These are phyloP conservation scores for Candida golubevii DNA, from an alignment of 805 yeast species.

Conservation along the genomic window DNA sequence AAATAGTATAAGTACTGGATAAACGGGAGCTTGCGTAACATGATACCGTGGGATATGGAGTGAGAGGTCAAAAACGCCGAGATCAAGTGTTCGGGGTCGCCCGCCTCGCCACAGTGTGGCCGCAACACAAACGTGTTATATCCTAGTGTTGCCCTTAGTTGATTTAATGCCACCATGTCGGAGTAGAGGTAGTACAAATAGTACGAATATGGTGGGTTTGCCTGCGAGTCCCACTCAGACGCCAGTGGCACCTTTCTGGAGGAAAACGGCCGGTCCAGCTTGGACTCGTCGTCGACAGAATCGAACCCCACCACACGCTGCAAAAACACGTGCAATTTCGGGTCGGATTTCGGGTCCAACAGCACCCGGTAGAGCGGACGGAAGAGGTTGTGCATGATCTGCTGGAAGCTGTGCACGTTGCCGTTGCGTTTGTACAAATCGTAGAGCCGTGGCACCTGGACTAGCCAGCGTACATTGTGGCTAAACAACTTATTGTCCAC, in stretches of 20 bases:
- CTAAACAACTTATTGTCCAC: slow-evolving; percentile 87
- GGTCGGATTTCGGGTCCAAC: slow-evolving; percentile 76
- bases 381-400: slow-evolving; percentile 73
- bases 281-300: slow-evolving; percentile 97
- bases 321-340: slow-evolving; percentile 83
- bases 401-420: slow-evolving; percentile 66
- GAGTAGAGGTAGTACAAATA: slow-evolving; percentile 86
- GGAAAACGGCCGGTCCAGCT: slow-evolving; percentile 77
- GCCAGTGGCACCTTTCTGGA: slow-evolving; percentile 80
- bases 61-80: slow-evolving; percentile 86
- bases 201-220: slow-evolving; percentile 97
- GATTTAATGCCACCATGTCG: slow-evolving; percentile 79
- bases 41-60: slow-evolving; percentile 92
- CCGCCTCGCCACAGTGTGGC: slow-evolving; percentile 99
- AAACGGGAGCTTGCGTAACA: slow-evolving; percentile 89
- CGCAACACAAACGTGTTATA: slow-evolving; percentile 89
- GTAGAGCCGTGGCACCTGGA: slow-evolving; percentile 92
- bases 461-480: slow-evolving; percentile 94
- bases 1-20: slow-evolving; percentile 89
- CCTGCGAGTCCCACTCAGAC: slow-evolving; percentile 66
- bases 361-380: slow-evolving; percentile 89
- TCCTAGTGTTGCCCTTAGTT: slow-evolving; percentile 70
- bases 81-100: slow-evolving; percentile 95
- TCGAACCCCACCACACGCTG: slow-evolving; percentile 97
- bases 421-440: slow-evolving; percentile 81